Conservation (phyloP, 176 grass and related monocot species). For the Musa acuminata region DNA sequence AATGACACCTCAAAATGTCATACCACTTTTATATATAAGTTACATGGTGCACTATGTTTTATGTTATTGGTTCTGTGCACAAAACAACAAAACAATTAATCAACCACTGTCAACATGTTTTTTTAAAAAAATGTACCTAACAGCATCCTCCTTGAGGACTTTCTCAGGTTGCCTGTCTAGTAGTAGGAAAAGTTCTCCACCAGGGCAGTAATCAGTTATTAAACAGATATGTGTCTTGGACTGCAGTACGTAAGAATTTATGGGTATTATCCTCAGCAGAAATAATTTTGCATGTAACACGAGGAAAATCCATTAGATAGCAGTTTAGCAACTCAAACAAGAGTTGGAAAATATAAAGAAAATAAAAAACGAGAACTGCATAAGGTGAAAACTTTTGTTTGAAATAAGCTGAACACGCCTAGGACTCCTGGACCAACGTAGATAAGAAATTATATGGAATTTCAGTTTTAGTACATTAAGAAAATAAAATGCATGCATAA, state of each 20-base stretch:
- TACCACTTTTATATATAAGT: not conserved
- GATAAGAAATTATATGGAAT: too few species aligned
- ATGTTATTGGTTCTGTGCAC: not conserved
- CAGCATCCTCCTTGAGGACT: slow-evolving; percentile 74
- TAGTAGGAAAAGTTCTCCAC: slow-evolving; percentile 81
- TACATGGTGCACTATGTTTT: not conserved
- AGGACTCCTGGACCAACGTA: not conserved
- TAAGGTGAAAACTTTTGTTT: too few species aligned
- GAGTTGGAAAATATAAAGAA: too few species aligned
- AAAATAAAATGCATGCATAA: too few species aligned
- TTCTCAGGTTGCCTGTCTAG: slow-evolving; percentile 85
- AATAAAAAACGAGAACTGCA: too few species aligned
- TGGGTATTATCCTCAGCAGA: slow-evolving; percentile 2
- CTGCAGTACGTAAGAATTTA: slow-evolving; percentile 35
- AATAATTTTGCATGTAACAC: not conserved
- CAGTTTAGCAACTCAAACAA: not conserved
- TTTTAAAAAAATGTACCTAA: slow-evolving; percentile 40
- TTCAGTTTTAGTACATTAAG: too few species aligned
- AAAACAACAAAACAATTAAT: slow-evolving; percentile 8
- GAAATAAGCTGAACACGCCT: too few species aligned
- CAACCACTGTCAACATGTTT: not conserved
- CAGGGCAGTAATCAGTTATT: slow-evolving; percentile 76
- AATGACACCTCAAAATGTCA: not conserved
- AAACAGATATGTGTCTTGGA: slow-evolving; percentile 88
- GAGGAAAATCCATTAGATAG: not conserved